phyloP scores from a whole-genome alignment of 116 monocot genomes.

The Posidonia oceanica region DNA sequence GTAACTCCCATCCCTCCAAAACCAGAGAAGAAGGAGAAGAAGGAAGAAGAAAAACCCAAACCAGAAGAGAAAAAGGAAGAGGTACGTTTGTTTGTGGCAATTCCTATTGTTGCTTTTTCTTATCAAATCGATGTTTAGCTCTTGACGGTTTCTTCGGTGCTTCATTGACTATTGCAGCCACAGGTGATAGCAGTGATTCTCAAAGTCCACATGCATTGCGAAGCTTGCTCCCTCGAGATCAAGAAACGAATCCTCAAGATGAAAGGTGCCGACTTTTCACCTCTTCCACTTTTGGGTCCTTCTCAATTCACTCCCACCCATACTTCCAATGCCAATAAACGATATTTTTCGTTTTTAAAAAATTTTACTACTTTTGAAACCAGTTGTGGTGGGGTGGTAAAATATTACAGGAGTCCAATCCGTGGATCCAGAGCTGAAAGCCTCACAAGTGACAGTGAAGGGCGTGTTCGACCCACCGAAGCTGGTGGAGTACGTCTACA shows the following conservation, averaged over 20 bases:
- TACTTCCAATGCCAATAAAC: too few species aligned
- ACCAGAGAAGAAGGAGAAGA: slow-evolving; percentile 31
- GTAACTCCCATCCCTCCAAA: slow-evolving; percentile 48
- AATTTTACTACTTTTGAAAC: neutral
- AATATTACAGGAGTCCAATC: slow-evolving; percentile 39
- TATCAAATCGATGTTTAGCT: too few species aligned
- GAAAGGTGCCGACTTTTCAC: slow-evolving; percentile 38
- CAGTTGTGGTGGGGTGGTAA: neutral
- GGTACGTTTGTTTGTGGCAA: slow-evolving; percentile 6
- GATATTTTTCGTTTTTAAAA: neutral
- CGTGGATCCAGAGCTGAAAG: slow-evolving; percentile 63
- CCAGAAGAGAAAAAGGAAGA: slow-evolving; percentile 41
- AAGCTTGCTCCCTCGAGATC: slow-evolving; percentile 80
- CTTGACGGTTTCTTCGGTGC: neutral
- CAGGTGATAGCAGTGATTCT: slow-evolving; percentile 50
- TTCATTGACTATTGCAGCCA: slow-evolving; percentile 23
- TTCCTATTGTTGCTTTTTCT: neutral
- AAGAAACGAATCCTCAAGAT: slow-evolving; percentile 81
- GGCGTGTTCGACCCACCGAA: slow-evolving; percentile 42
- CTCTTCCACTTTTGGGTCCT: neutral
- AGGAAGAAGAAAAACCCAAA: slow-evolving; percentile 35
- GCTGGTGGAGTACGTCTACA: slow-evolving; percentile 56
- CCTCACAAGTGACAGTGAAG: slow-evolving; percentile 60
- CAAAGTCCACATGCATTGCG: slow-evolving; percentile 94
- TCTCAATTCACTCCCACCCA: neutral